Conservation (phyloP, 768 basidiomycete species). For the Hypholoma fasciculare region DNA sequence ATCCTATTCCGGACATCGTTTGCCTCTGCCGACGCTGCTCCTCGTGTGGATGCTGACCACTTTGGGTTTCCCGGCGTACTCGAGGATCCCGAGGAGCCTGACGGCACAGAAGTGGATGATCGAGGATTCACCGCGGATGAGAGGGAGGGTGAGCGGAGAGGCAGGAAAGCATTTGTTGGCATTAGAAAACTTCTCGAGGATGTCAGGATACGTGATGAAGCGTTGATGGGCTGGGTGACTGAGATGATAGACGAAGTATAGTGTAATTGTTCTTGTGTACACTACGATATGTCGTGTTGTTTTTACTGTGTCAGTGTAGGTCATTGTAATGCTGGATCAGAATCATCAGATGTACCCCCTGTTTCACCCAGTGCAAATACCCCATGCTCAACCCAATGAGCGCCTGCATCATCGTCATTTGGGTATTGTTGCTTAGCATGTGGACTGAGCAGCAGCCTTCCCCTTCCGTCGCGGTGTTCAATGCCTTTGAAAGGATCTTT, state of each 20-base stretch:
- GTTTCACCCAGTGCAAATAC: neutral
- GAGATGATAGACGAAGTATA: conserved; percentile 37
- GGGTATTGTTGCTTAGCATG: conserved; percentile 39
- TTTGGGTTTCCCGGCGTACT: conserved; percentile 88
- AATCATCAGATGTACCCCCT: no score
- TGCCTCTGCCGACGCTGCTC: conserved; percentile 64
- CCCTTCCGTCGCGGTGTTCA: neutral
- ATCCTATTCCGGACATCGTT: conserved; percentile 83
- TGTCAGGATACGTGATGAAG: conserved; percentile 66
- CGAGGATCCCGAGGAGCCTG: conserved; percentile 75
- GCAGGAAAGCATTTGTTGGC: conserved; percentile 69
- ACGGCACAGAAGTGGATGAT: conserved; percentile 44
- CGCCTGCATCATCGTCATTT: conserved; percentile 41
- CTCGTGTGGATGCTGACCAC: conserved; percentile 77
- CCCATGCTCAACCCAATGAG: conserved; percentile 32
- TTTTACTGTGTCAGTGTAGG: no score
- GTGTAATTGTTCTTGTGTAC: neutral
- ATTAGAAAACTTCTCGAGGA: conserved; percentile 60
- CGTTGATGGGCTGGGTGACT: conserved; percentile 39
- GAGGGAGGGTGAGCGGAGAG: conserved; percentile 68
- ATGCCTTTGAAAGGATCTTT: neutral
- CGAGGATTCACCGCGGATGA: conserved; percentile 51
- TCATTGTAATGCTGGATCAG: no score
- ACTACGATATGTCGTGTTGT: no score
- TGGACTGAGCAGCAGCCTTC: conserved; percentile 2